Conservation (phyloP, 75 land plant species). For the Ceratopteris richardii region DNA sequence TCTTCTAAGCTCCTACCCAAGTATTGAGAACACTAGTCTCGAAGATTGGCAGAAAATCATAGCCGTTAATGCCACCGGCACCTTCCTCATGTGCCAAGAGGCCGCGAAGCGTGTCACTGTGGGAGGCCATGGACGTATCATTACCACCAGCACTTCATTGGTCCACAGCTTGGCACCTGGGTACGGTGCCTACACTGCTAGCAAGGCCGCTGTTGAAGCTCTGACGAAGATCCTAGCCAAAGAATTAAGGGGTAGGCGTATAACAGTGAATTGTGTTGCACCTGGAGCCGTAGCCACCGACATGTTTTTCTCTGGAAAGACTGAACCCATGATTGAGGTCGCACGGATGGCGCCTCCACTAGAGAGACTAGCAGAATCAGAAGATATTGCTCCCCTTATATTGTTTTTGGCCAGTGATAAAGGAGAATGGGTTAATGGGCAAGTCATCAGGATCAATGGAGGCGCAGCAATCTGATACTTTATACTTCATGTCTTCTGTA, state of each 20-base stretch:
- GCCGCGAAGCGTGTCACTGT: slow-evolving; percentile 30
- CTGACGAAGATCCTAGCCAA: slow-evolving; percentile 42
- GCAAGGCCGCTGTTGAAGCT: slow-evolving; percentile 43
- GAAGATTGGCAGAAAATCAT: slow-evolving; percentile 22
- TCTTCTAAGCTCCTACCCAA: slow-evolving; percentile 8
- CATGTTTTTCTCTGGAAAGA: slow-evolving; percentile 33
- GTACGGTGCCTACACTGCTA: slow-evolving; percentile 29
- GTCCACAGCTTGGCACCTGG: slow-evolving; percentile 22
- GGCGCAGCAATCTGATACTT: no score
- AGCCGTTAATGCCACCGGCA: slow-evolving; percentile 27
- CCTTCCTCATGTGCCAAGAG: slow-evolving; percentile 34
- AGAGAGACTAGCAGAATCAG: slow-evolving; percentile 30
- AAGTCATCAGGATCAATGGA: no score
- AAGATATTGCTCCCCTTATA: slow-evolving; percentile 30
- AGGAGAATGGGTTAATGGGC: slow-evolving; percentile 46
- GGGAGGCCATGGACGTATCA: slow-evolving; percentile 34
- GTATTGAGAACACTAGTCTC: slow-evolving; percentile 12
- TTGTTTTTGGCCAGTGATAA: slow-evolving; percentile 29
- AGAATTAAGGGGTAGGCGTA: slow-evolving; percentile 33
- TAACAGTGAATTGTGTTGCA: slow-evolving; percentile 49
- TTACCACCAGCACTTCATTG: slow-evolving; percentile 17
- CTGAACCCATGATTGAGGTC: slow-evolving; percentile 14
- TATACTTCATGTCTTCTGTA: no score
- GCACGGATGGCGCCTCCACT: slow-evolving; percentile 15
- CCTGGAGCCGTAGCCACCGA: slow-evolving; percentile 52